These are phyloP conservation scores for Pythium sukuiense DNA, from an alignment of 352 stramenopile genomes.

Conservation along the genomic window DNA sequence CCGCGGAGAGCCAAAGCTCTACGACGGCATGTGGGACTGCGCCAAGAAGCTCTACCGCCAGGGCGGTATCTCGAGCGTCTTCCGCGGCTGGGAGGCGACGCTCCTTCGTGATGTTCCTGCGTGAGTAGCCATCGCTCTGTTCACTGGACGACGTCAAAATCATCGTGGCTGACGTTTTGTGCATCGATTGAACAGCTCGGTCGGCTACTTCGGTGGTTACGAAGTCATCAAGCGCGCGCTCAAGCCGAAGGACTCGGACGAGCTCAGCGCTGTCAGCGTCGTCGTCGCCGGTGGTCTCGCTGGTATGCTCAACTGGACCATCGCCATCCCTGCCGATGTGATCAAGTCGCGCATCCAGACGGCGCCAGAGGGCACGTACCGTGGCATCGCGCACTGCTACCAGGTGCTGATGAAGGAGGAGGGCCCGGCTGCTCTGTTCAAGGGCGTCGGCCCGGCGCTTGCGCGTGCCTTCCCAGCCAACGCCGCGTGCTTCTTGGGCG, in stretches of 20 bases:
- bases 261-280: conserved; percentile 87
- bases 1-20: conserved; percentile 79
- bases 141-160: background rate
- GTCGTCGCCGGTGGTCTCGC: conserved; percentile 94
- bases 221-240: conserved; percentile 90
- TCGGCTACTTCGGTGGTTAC: conserved; percentile 96
- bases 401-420: conserved; percentile 94
- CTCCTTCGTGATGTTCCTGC: conserved; percentile 93
- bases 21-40: conserved; percentile 95
- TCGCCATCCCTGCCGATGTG: conserved; percentile 95
- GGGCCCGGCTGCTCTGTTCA: conserved; percentile 92
- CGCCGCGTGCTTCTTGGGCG: conserved; percentile 94
- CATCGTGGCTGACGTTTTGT: conserved; percentile 3
- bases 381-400: conserved; percentile 90
- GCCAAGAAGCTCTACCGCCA: conserved; percentile 91
- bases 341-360: conserved; percentile 97
- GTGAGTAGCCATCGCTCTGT: conserved; percentile 39
- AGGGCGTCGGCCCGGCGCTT: conserved; percentile 93
- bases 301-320: conserved; percentile 93
- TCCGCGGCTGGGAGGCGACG: conserved; percentile 94
- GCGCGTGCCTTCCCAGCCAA: conserved; percentile 95
- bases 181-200: conserved; percentile 52
- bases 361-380: conserved; percentile 94
- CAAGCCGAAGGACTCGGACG: conserved; percentile 76
- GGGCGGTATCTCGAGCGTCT: conserved; percentile 92